Base-by-base conservation (phyloP, 2,329 filamentous ascomycete genomes). In the Trichoderma sp. region DNA sequence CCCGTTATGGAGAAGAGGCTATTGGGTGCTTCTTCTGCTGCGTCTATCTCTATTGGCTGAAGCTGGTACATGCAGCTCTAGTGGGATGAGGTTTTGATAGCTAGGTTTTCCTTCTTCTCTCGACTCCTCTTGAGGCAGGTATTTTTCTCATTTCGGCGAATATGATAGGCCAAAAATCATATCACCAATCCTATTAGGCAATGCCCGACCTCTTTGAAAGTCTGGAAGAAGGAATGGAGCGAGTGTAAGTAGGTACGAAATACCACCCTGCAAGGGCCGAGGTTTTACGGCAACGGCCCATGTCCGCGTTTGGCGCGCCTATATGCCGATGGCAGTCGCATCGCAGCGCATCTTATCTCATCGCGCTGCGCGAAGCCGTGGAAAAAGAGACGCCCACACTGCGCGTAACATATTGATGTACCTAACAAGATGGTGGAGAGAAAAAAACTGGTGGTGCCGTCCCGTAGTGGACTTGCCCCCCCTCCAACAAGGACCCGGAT, bases 261-360 rank as follows among this genome's bases (percentile, higher is more conserved):
- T 43, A n/a, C 40, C 7, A 43, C 40, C 21, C 37, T 37, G 40
- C 40, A 62, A 62, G 43, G 59, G 31, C 40, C 40, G 59, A 31
- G 40, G 40, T 29, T 14, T 35, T 21, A 24, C 31, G 29, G 27
- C 19, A n/a, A 21, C 19, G 13, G 29, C 24, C 5, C 16, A 21
- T 31, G 56, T 21, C 65, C 65, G 65, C 65, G 65, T 55, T 68
- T 61, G 65, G 65, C 65, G 65, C 65, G 56, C 43, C 43, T 61
- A 43, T 43, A 55, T 53, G 57, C 40, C 16, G 27, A 68, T 60
- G 14, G 62, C 19, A 56, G n/a, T 43, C 16, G 19, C 37, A 40
- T 40, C 37, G 35, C 35, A 37, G 14, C 37, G 43, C 43, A 49
- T 49, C 37, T 16, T 43, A 43, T n/a, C 47, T 8, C 21, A 24